phyloP scores from a whole-genome alignment of 768 basidiomycete species.

The Trametes punicea region DNA sequence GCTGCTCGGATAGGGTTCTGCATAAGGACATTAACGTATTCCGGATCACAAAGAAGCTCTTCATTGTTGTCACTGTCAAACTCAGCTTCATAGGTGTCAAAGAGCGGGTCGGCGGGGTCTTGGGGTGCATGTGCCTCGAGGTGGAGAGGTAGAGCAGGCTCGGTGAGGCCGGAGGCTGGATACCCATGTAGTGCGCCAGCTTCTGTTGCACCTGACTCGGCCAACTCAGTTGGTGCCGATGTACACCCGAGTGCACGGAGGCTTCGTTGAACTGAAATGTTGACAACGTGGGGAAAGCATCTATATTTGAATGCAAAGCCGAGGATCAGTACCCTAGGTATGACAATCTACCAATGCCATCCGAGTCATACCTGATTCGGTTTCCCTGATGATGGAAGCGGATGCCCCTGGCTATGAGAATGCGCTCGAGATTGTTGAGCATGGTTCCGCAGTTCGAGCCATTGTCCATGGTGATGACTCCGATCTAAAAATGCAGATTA shows the following conservation, averaged over 20 bases:
- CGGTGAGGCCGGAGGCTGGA: no score
- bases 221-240: not conserved
- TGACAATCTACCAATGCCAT: not conserved
- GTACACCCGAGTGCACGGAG: not conserved
- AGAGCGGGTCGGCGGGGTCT: not conserved
- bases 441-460: slow-evolving; percentile 35
- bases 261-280: not conserved
- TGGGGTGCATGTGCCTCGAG: not conserved
- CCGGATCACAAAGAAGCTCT: not conserved
- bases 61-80: not conserved
- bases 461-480: slow-evolving; percentile 36
- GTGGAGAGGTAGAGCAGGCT: slow-evolving; percentile 13
- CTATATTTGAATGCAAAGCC: not conserved
- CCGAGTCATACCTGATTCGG: not conserved
- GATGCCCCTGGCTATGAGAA: slow-evolving; percentile 22
- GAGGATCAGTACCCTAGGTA: not conserved
- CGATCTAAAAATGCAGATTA: slow-evolving; percentile 9
- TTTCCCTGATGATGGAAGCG: not conserved
- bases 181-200: slow-evolving; percentile 11
- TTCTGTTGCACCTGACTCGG: not conserved
- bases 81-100: not conserved
- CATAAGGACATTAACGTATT: not conserved
- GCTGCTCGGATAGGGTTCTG: not conserved
- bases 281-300: not conserved
- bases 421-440: slow-evolving; percentile 26